phyloP scores from a whole-genome alignment of 140 eudicot genomes.

The Flaveria floridana region DNA sequence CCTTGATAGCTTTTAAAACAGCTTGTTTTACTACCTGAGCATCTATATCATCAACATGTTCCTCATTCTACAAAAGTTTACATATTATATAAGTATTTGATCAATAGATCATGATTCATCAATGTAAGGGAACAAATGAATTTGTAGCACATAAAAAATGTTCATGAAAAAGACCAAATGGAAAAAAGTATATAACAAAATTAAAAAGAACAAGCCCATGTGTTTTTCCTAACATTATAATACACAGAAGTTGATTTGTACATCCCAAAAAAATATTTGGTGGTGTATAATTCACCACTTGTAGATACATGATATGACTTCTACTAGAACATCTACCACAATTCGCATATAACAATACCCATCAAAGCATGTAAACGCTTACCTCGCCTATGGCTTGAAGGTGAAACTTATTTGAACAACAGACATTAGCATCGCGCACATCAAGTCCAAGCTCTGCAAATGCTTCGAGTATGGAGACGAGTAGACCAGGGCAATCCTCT shows the following conservation, averaged over 20 bases:
- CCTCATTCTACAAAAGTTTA: constrained; percentile 43
- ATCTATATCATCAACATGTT: constrained; percentile 47
- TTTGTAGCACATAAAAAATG: neutral
- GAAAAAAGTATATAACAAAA: neutral
- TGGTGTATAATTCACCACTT: neutral
- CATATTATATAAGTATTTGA: neutral
- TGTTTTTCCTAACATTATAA: neutral
- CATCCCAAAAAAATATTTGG: neutral
- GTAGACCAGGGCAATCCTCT: constrained; percentile 59
- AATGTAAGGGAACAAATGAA: too few relatives aligned
- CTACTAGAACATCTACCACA: neutral
- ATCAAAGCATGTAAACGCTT: constrained; percentile 19
- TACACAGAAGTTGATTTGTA: neutral
- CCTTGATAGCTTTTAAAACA: constrained; percentile 56
- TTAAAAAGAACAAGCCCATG: neutral
- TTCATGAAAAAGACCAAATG: neutral
- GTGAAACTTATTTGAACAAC: constrained; percentile 54
- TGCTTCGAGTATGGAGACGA: constrained; percentile 54
- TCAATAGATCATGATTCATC: too few relatives aligned
- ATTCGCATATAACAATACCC: neutral
- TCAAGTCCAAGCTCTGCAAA: constrained; percentile 67
- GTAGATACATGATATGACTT: neutral
- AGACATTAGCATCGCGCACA: constrained; percentile 61
- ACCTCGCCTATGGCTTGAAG: constrained; percentile 69
- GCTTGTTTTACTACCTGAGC: constrained; percentile 59